Evolutionary conservation across 257 asterid species (phyloP), one percentile per base, ranked within the genome.

Genomic region (Euphrasia confusa): DNA sequence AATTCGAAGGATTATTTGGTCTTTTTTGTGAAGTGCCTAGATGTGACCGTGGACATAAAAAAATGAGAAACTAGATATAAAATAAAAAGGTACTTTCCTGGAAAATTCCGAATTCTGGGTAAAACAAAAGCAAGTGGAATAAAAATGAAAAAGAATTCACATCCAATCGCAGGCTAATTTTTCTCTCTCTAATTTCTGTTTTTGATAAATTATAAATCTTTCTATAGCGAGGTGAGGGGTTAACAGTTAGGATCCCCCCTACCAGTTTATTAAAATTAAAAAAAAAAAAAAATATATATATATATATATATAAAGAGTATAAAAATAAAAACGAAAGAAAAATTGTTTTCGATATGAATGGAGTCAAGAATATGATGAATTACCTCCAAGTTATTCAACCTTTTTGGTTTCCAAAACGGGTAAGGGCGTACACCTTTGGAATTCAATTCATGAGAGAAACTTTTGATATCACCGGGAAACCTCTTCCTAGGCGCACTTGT

Each of bases 401-500:
- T 87, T 63, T 87, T 78, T 59, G 97, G 96, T 78, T 89, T 92
- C 99, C 97, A 89, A 72, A 89, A 84, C 65, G 99, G 99, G 78
- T 83, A 92, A 69, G 99, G 99, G 15, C 96, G 90, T 64, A 92
- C 97, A 47, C 99, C 99, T 81, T 92, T 92, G 52, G 99, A 92
- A 71, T 92, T 92, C 71, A 92, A 71, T 70, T 92, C 99, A 72
- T 92, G 99, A 62, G 99, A 92, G 77, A 92, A 92, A 78, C 99
- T 92, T 79, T 92, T 92, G 59, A 92, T 87, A 74, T 92, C 99
- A 15, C 89, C 90, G 24, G 99, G 99, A 73, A 78, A 78, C 82
- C 97, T 82, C 85, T 93, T 93, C 84, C 96, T 87, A 58, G 99
- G 99, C 32, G 88, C 99, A 85, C 96, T 89, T 60, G 99, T 93